Percentiles rank a stretch among this genome's conserved stretches.
Evolutionary conservation across 352 stramenopile genomes (phyloP).

Genomic region (Phytophthora gonapodyides): DNA sequence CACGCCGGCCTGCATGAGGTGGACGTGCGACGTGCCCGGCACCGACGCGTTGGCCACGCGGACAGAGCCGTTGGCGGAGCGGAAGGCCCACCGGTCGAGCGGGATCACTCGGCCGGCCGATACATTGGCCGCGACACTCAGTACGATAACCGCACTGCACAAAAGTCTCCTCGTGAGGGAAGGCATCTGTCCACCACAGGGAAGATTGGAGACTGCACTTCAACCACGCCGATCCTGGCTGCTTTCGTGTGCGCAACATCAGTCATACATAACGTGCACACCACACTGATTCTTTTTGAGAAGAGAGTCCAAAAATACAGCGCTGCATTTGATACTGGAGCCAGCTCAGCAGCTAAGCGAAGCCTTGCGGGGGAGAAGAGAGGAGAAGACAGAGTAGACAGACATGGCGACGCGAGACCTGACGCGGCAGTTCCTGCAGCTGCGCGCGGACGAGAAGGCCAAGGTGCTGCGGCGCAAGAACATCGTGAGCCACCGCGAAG

Average conservation of each 20-base stretch:
- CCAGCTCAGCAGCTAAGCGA: not conserved
- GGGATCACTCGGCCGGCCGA: constrained; percentile 22
- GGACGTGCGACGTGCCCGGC: constrained; percentile 74
- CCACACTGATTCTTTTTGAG: too few relatives aligned
- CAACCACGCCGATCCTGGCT: constrained; percentile 14
- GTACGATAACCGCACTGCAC: not conserved
- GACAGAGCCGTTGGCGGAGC: constrained; percentile 64
- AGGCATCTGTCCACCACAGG: constrained; percentile 1
- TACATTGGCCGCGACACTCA: constrained; percentile 2
- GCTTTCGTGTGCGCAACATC: constrained; percentile 3
- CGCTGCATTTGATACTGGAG: constrained; percentile 4
- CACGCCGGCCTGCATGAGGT: constrained; percentile 63
- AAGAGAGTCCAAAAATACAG: constrained; percentile 8
- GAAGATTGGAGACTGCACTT: constrained; percentile 17
- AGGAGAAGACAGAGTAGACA: not conserved
- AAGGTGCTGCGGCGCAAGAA: constrained; percentile 87
- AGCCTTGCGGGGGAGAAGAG: not conserved
- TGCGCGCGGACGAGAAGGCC: constrained; percentile 78
- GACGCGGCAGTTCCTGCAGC: constrained; percentile 70
- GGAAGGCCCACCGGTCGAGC: constrained; percentile 58
- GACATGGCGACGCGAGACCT: constrained; percentile 82
- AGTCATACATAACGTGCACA: not conserved
- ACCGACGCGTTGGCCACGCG: constrained; percentile 50
- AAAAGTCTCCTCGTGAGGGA: not conserved
- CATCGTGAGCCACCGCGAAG: constrained; percentile 73